Conservation (phyloP, 768 basidiomycete genomes). For the Boletus insuetus region DNA sequence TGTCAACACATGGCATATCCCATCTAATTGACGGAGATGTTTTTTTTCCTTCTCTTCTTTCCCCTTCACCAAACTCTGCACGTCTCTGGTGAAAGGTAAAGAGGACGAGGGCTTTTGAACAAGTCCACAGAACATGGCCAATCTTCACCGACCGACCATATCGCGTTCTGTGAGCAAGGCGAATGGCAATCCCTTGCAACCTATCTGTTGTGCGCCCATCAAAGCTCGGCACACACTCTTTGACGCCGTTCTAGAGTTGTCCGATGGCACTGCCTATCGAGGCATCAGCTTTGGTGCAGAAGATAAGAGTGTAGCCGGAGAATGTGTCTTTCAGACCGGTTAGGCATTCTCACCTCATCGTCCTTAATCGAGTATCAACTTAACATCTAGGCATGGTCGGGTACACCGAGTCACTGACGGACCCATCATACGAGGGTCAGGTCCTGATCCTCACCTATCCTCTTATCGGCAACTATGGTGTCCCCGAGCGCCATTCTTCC, state of each 20-base stretch:
- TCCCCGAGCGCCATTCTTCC: conserved; percentile 62
- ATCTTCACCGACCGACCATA: conserved; percentile 41
- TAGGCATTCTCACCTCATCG: conserved; percentile 30
- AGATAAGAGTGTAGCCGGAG: conserved; percentile 87
- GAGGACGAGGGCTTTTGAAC: conserved; percentile 34
- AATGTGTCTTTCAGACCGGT: conserved; percentile 99
- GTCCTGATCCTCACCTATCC: conserved; percentile 98
- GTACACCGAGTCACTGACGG: conserved; percentile 96
- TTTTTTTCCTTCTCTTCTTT: conserved; percentile 38
- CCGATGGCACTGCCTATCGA: conserved; percentile 82
- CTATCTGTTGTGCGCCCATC: conserved; percentile 34
- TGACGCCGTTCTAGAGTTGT: conserved; percentile 83
- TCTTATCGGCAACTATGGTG: conserved; percentile 95
- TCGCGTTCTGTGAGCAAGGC: conserved; percentile 42
- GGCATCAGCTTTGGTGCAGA: conserved; percentile 94
- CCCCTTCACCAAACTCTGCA: conserved; percentile 47
- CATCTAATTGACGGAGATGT: conserved; percentile 3
- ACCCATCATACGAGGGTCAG: conserved; percentile 97
- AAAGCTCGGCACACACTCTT: conserved; percentile 21
- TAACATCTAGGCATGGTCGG: conserved; percentile 88
- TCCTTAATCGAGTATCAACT: conserved; percentile 14
- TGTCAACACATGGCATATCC: conserved; percentile 21
- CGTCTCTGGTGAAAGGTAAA: conserved; percentile 45
- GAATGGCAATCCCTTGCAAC: conserved; percentile 34
- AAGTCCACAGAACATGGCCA: conserved; percentile 12